Base-by-base conservation (phyloP, 1,284 basidiomycete species). In the Cutaneotrichosporon arboriforme region DNA sequence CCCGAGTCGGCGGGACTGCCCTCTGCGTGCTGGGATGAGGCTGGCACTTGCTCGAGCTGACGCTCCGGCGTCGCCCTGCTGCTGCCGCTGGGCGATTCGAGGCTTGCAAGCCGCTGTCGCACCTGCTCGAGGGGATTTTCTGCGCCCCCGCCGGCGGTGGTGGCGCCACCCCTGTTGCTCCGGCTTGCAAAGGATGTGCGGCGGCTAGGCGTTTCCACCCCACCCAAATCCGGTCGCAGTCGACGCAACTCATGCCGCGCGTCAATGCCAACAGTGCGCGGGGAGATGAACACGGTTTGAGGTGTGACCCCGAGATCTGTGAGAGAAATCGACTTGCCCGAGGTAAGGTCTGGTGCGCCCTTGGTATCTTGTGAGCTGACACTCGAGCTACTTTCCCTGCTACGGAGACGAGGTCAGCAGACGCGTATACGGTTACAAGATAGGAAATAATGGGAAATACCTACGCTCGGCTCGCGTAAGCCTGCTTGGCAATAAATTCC, bases 261-360 rank as follows among this genome's bases (percentile, higher is more conserved):
- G 42, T 74, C 70, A n/a, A 59, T 49, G 8, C 65, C 67, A 15
- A 73, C 53, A 0, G 69, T 72, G 2, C 70, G 64, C 3, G 76
- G 74, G 18, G 84, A 89, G 62, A 98, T 80, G 75, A 99, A 97
- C 20, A 98, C 87, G 0, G 93, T 98, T 58, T 91, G 90, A 5
- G 91, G 91, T 0, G 92, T 88, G n/a, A 97, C 87, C 4, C 87
- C 85, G 39, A 93, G 81, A 68, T 89, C 83, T 9, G 83, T 80
- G 65, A 86, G 85, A 4, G 88, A 80, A 51, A 79, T 80, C 1
- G 69, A 61, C 56, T 70, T 70, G 15, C 65, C 65, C 4, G 55
- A 55, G 1, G 64, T 60, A 1, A 71, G 54, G 2, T 54, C 57
- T 3, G 55, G 43, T 8, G 40, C 47, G 5, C 47, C 42, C 17